Conservation (phyloP, 768 basidiomycete genomes). For the Lyophyllum semitale region DNA sequence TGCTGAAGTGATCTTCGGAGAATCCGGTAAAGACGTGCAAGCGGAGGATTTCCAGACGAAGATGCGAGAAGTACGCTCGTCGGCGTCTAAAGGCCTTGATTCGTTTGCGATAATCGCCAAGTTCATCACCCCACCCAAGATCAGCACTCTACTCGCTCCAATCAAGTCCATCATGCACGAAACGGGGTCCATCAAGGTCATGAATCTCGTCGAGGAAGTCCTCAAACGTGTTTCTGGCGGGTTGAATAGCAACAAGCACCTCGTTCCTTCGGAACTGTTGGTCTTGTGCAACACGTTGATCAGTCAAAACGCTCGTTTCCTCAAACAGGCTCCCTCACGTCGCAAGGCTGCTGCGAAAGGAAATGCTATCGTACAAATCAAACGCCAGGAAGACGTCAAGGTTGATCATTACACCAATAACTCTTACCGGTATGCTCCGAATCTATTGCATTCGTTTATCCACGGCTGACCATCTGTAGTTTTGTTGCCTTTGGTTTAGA, state of each 20-base stretch:
- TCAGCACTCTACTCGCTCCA: slow-evolving; percentile 77
- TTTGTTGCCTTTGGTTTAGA: slow-evolving; percentile 94
- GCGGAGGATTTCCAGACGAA: slow-evolving; percentile 93
- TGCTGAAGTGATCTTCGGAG: slow-evolving; percentile 90
- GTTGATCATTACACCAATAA: slow-evolving; percentile 81
- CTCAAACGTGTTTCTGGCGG: slow-evolving; percentile 81
- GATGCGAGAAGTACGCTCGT: slow-evolving; percentile 87
- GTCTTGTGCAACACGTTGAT: slow-evolving; percentile 87
- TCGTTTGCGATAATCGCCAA: slow-evolving; percentile 82
- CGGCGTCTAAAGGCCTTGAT: slow-evolving; percentile 83
- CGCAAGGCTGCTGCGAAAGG: slow-evolving; percentile 42
- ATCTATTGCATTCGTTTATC: neutral
- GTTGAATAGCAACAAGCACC: slow-evolving; percentile 77
- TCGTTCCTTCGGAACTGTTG: slow-evolving; percentile 71
- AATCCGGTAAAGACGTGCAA: slow-evolving; percentile 87
- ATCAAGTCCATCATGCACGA: slow-evolving; percentile 84
- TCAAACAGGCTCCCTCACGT: slow-evolving; percentile 56
- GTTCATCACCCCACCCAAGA: slow-evolving; percentile 72
- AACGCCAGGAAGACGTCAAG: slow-evolving; percentile 57
- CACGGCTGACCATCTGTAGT: slow-evolving; percentile 34
- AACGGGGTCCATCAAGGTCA: slow-evolving; percentile 76
- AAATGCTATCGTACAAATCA: slow-evolving; percentile 76
- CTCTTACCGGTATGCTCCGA: slow-evolving; percentile 68
- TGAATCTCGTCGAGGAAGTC: slow-evolving; percentile 87
- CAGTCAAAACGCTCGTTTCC: slow-evolving; percentile 86